A percentile compares a stretch with the other conserved stretches of the same genome.
These are phyloP conservation scores for Yamadazyma siamensis DNA, from an alignment of 1,139 yeast species.

Conservation along the genomic window DNA sequence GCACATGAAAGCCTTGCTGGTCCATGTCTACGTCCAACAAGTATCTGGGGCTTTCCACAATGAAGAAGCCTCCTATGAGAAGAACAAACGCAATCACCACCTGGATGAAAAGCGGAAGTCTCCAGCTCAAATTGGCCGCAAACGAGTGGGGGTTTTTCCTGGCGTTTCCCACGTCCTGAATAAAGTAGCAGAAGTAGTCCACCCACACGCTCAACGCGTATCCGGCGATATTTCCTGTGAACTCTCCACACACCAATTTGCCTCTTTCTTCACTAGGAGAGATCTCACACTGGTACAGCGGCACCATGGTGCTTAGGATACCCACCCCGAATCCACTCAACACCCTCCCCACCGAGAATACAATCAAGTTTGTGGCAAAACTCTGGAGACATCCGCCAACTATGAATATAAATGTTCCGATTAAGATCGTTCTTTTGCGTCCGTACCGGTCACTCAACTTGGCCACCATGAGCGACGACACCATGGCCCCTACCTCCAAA, in stretches of 20 bases:
- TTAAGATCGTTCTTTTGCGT: constrained; percentile 44
- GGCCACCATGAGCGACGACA: constrained; percentile 47
- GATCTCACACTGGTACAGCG: constrained; percentile 54
- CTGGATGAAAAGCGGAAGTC: constrained; percentile 50
- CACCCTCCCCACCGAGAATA: constrained; percentile 49
- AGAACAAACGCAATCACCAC: constrained; percentile 44
- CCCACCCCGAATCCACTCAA: constrained; percentile 55
- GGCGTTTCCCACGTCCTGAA: constrained; percentile 42
- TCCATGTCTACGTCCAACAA: constrained; percentile 49
- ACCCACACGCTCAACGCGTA: constrained; percentile 55
- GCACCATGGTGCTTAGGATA: constrained; percentile 49
- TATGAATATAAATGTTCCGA: constrained; percentile 49
- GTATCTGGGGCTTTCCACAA: constrained; percentile 58
- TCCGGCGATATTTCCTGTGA: constrained; percentile 52
- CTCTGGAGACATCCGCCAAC: constrained; percentile 51
- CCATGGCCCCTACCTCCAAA: constrained; percentile 51
- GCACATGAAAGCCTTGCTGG: constrained; percentile 61
- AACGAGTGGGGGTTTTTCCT: constrained; percentile 33
- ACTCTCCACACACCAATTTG: constrained; percentile 51
- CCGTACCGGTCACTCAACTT: constrained; percentile 45
- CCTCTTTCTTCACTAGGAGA: constrained; percentile 56
- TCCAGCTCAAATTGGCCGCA: constrained; percentile 49
- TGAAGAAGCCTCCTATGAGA: constrained; percentile 49
- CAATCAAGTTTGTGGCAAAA: constrained; percentile 38
- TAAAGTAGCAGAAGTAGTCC: constrained; percentile 49